Evolutionary conservation across 2,329 filamentous ascomycete genomes (phyloP), one percentile per base, ranked within the genome.

Genomic region (Pseudonectria foliicola): DNA sequence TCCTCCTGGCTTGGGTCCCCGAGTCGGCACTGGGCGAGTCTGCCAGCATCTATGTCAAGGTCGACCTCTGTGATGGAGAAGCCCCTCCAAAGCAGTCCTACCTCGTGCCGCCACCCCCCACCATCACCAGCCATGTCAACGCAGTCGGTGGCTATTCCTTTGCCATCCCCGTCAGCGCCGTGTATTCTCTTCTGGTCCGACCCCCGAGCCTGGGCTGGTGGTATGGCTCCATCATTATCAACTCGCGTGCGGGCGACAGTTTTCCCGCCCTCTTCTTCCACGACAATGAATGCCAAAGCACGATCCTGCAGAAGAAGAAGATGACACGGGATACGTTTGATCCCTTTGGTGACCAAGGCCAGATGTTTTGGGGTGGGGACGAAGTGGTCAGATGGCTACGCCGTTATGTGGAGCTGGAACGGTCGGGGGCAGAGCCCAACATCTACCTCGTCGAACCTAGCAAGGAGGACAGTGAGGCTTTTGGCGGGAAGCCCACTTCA

Each of bases 181-280:
- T 98, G 41, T 98, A 93, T 62, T 94, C 86, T 18, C 71, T 98
- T 5, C 71, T 95, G 7, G 81, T 98, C 26, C 79, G 92, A 2
- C 90, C 90, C 4, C 93, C 92, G 5, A 95, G 87, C 57, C 64
- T 95, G 7, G 93, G 92, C 12, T 98, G 92, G 93, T 98, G 92
- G 92, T 95, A 93, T 58, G 92, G 92, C 24, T 95, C 88, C 44
- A 64, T 98, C 18, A 82, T 98, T 38, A 86, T 98, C 65, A 98
- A 98, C 57, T 87, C 85, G 1, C 73, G 85, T 10, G 80, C 83
- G 1, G 93, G 93, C 4, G 89, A 96, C 56, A 92, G 85, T 56
- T 95, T 96, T 48, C 92, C 92, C 0, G 88, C 92, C 0, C 67
- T 98, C 2, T 98, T 98, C 65, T 98, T 98, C 64, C 92, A 98